Conservation (phyloP, 306 rosid genomes). For the Vachellia collinsii region DNA sequence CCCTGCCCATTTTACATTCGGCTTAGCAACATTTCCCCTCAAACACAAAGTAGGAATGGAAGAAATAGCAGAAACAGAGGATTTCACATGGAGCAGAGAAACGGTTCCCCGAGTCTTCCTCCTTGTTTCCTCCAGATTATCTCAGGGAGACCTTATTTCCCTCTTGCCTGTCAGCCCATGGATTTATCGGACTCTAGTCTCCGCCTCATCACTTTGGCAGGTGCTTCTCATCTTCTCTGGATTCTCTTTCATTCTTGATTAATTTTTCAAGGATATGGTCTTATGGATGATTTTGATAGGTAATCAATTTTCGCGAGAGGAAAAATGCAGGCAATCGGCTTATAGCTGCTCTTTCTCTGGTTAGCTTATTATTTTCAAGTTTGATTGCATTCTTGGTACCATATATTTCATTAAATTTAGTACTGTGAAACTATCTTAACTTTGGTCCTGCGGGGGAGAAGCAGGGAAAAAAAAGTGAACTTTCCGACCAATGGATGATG, state of each 20-base stretch:
- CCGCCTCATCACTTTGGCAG: constrained; percentile 66
- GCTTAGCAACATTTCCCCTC: background rate
- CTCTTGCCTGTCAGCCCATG: constrained; percentile 69
- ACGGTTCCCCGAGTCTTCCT: constrained; percentile 64
- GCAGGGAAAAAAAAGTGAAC: background rate
- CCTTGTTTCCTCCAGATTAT: constrained; percentile 56
- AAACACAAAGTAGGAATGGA: constrained; percentile 37
- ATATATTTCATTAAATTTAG: background rate
- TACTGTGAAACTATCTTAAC: background rate
- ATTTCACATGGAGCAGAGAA: constrained; percentile 64
- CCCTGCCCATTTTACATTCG: background rate
- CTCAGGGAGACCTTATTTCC: constrained; percentile 63
- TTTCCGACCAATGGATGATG: background rate
- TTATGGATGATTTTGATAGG: constrained; percentile 36
- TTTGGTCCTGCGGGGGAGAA: background rate
- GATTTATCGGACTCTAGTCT: constrained; percentile 59
- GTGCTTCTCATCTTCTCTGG: constrained; percentile 33
- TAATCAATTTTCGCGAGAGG: constrained; percentile 64
- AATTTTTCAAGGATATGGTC: constrained; percentile 1
- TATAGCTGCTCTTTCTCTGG: constrained; percentile 71
- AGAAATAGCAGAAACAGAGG: constrained; percentile 33
- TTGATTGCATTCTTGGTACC: background rate
- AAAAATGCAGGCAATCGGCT: constrained; percentile 75
- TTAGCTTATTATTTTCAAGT: constrained; percentile 33
- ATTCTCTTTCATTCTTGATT: background rate